Conservation (phyloP, 768 basidiomycete species). For the Sporobolomyces phaffii region DNA sequence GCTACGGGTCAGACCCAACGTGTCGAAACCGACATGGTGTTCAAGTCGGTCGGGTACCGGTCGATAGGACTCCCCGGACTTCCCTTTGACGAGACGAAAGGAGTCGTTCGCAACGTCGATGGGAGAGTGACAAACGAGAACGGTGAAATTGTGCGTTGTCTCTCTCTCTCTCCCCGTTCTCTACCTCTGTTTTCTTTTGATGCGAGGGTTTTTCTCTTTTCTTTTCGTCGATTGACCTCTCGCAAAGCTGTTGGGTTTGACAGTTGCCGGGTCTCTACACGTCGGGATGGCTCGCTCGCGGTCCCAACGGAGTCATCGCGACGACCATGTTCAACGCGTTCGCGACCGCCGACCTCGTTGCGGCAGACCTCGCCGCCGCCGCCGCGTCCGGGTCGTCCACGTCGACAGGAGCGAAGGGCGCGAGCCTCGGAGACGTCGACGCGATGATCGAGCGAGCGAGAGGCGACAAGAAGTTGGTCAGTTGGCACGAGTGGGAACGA, state of each 20-base stretch:
- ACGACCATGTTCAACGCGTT: slow-evolving; percentile 91
- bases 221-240: too few species aligned
- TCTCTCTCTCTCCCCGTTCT: too few species aligned
- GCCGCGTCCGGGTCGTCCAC: slow-evolving; percentile 14
- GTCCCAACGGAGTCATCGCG: slow-evolving; percentile 85
- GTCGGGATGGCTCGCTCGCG: slow-evolving; percentile 86
- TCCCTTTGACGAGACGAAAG: slow-evolving; percentile 46
- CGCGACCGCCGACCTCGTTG: slow-evolving; percentile 63
- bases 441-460: slow-evolving; percentile 51
- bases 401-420: slow-evolving; percentile 9
- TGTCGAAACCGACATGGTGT: slow-evolving; percentile 65
- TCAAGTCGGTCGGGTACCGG: slow-evolving; percentile 82
- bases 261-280: slow-evolving; percentile 64
- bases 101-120: slow-evolving; percentile 51
- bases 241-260: neutral
- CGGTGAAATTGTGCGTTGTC: slow-evolving; percentile 46
- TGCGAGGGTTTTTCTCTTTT: slow-evolving; percentile 44
- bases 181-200: too few species aligned
- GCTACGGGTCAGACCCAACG: slow-evolving; percentile 55
- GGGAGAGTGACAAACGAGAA: slow-evolving; percentile 47
- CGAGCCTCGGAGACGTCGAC: slow-evolving; percentile 48
- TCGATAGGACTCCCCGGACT: slow-evolving; percentile 39
- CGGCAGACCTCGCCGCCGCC: slow-evolving; percentile 54
- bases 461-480: slow-evolving; percentile 51
- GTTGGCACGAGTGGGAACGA: slow-evolving; percentile 67